These are phyloP conservation scores for Terana coerulea DNA, from an alignment of 768 basidiomycete species.

Conservation along the genomic window DNA sequence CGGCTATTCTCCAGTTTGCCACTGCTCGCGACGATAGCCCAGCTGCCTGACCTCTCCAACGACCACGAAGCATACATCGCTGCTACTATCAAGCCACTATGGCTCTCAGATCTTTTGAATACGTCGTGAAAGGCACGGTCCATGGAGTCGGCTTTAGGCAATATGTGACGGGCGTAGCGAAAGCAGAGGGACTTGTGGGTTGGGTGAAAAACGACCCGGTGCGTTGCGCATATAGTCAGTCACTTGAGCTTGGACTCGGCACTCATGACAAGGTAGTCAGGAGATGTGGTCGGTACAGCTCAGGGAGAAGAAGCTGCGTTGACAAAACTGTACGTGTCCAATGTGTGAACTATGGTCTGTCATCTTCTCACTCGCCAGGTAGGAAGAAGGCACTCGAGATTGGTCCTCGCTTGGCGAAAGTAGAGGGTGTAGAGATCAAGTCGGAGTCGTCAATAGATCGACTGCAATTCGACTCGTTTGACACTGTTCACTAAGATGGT, in stretches of 20 bases:
- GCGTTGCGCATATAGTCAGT: neutral
- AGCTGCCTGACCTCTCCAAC: neutral
- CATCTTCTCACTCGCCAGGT: neutral
- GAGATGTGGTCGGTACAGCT: constrained; percentile 11
- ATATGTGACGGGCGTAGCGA: constrained; percentile 5
- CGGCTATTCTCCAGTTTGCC: neutral
- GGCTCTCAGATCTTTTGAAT: constrained; percentile 11
- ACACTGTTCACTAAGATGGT: constrained; percentile 6
- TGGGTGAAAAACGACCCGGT: constrained; percentile 18
- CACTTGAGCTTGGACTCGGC: neutral
- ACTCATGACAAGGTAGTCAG: constrained; percentile 7
- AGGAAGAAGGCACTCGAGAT: constrained; percentile 7
- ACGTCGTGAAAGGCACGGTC: constrained; percentile 8
- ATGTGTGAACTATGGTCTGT: neutral
- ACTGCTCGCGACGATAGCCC: neutral
- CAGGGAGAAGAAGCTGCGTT: constrained; percentile 9
- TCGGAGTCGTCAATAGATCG: constrained; percentile 1
- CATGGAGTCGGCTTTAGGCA: constrained; percentile 16
- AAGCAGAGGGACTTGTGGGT: constrained; percentile 11
- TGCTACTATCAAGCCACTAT: neutral
- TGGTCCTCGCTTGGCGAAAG: constrained; percentile 9
- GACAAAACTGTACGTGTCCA: constrained; percentile 6
- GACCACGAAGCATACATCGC: too few species aligned
- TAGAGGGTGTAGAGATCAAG: constrained; percentile 4
- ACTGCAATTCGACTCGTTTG: constrained; percentile 10